Conservation (phyloP, 768 basidiomycete species). For the Xanthoconium stramineum region DNA sequence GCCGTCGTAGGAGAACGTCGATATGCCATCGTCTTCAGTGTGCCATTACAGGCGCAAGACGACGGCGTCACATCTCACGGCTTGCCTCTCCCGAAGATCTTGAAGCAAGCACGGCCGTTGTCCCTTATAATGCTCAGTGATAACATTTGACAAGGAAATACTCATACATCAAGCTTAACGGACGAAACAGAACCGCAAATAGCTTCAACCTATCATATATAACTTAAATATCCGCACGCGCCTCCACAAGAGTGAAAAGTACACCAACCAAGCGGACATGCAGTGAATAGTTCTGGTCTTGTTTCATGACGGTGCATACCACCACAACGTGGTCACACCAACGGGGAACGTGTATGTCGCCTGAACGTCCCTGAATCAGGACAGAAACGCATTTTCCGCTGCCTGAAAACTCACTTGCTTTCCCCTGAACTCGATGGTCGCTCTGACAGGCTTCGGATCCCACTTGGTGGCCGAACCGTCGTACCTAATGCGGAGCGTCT, state of each 20-base stretch:
- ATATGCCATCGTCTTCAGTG: no score
- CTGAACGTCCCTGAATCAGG: conserved; percentile 24
- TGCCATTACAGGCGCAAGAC: no score
- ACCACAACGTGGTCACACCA: conserved; percentile 60
- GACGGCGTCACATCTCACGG: no score
- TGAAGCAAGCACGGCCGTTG: no score
- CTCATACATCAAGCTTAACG: not conserved
- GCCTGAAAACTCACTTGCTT: conserved; percentile 42
- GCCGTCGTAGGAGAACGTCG: no score
- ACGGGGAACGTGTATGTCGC: conserved; percentile 77
- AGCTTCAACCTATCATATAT: not conserved
- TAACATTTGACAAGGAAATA: no score
- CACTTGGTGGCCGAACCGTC: conserved; percentile 48
- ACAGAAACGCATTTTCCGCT: not conserved
- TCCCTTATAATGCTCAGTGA: no score
- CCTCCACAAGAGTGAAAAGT: not conserved
- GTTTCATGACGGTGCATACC: conserved; percentile 36
- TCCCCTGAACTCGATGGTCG: conserved; percentile 65
- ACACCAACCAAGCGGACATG: not conserved
- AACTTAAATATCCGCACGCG: not conserved
- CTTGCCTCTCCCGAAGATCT: no score
- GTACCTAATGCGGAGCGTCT: conserved; percentile 31
- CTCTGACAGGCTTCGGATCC: conserved; percentile 51
- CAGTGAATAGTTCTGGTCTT: not conserved
- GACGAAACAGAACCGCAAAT: not conserved